Evolutionary conservation across 345 rosid species (phyloP).

Genomic region (Clausena lansium): DNA sequence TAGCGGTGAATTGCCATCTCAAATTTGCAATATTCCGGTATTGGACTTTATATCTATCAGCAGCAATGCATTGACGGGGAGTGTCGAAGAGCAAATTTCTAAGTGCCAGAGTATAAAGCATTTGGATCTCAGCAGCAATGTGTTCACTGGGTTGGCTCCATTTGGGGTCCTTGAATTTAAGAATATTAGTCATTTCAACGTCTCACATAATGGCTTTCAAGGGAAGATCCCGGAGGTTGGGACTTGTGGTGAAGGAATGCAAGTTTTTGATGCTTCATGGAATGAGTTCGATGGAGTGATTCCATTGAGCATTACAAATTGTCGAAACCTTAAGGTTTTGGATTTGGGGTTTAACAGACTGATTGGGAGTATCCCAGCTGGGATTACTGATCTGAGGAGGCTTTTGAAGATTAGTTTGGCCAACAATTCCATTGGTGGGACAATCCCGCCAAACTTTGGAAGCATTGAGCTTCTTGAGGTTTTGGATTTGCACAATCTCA

Average conservation of each 20-base stretch:
- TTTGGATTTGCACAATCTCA: slow-evolving; percentile 79
- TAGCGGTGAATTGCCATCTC: slow-evolving; percentile 60
- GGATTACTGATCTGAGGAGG: slow-evolving; percentile 43
- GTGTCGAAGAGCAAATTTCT: slow-evolving; percentile 46
- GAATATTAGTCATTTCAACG: slow-evolving; percentile 65
- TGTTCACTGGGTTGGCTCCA: slow-evolving; percentile 68
- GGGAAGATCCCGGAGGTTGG: slow-evolving; percentile 60
- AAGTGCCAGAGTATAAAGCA: slow-evolving; percentile 56
- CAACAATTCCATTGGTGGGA: slow-evolving; percentile 59
- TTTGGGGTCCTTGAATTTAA: slow-evolving; percentile 51
- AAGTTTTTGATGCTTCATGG: slow-evolving; percentile 72
- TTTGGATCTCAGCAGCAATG: slow-evolving; percentile 78
- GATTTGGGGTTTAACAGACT: slow-evolving; percentile 78
- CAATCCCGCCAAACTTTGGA: slow-evolving; percentile 59
- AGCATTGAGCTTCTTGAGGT: slow-evolving; percentile 63
- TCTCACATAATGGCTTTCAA: slow-evolving; percentile 63
- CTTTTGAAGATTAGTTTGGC: slow-evolving; percentile 75
- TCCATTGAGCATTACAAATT: slow-evolving; percentile 55
- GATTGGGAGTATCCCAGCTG: slow-evolving; percentile 61
- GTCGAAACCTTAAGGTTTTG: slow-evolving; percentile 70
- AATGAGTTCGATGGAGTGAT: slow-evolving; percentile 64
- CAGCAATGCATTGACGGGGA: slow-evolving; percentile 65
- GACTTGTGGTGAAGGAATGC: slow-evolving; percentile 55
- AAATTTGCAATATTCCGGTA: slow-evolving; percentile 57
- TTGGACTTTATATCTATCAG: slow-evolving; percentile 62